Base-by-base conservation (phyloP, 2,329 filamentous ascomycete species). In the Chaetomium strumarium region DNA sequence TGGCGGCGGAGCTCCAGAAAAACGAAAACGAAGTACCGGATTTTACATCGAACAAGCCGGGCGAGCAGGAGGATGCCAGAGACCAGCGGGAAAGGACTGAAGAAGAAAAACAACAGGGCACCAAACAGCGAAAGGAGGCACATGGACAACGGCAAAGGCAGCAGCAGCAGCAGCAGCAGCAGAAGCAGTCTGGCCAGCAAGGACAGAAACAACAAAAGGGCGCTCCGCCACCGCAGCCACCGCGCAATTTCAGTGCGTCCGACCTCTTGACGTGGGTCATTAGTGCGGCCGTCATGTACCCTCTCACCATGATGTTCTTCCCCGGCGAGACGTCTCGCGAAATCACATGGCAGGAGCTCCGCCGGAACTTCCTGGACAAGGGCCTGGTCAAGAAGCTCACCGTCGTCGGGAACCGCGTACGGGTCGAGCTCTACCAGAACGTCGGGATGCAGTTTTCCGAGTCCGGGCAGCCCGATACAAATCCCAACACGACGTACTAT, bases 311-410 rank as follows among this genome's bases (percentile, higher is more conserved):
- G 48, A 70, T 71, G 58, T 60, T 74, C 24, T 72, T 75, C 57
- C 70, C 70, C 19, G 62, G 64, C 46, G 73, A 76, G 58, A 71
- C 72, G 34, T 66, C 66, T 11, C 67, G 83, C 64, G 92, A 99
- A 67, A 96, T 99, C 54, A 97, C 93, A 51, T 99, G 90, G 89
- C 91, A 99, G 72, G 93, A 99, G 72, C 89, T 99, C 72, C 79
- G 88, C 58, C 91, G 83, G 62, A 93, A 90, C 31, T 97, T 96
- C 76, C 77, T 99, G 55, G 90, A 96, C 72, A 96, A 95, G 76
- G 93, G 93, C 8, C 78, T 99, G 20, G 91, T 99, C 17, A 88
- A 96, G 72, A 96, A 91, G 74, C 79, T 99, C 16, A 85, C 95
- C 33, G 80, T 96, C 47, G 84, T 90, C 62, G 81, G 84, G 58